Evolutionary conservation across 768 basidiomycete species (phyloP), one percentile per base, ranked within the genome.

Genomic region (Polyporus arcularius): DNA sequence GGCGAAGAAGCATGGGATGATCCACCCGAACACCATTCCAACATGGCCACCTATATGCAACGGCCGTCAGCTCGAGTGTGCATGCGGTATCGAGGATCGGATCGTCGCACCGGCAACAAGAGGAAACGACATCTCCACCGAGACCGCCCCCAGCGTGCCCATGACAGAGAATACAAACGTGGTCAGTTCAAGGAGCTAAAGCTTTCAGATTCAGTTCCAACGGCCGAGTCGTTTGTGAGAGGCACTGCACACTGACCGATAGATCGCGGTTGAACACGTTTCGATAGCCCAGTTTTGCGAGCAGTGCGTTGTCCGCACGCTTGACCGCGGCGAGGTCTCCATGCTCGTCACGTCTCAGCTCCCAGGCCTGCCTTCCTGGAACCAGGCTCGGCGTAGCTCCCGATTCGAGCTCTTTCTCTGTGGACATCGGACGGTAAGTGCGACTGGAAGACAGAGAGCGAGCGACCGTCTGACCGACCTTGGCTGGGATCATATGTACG

Each of bases 1-100:
- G 28, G 89, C 89, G 61, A 90, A 90, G 49, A 85, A 73, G 64
- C 79, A 80, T 6, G 88, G 89, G 64, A 89, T 87, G 30, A 89
- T 73, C 89, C 88, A 90, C 40, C 88, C 89, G 76, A 85, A 90
- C 16, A 89, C 82, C 80, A 90, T 84, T 14, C 89, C 89, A 26
- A 88, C 87, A 72, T 90, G 88, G 3, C 89, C 89, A 55, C 89
- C 89, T 85, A 52, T 12, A 6, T 0, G 18, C 43, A 35, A 35
- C 3, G 35, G 35, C 11, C 11, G 35, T 35, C 35, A 35, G 35
- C 35, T 35, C 35, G 32, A 35, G 5, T 10, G 11, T 35, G 35
- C 3, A 1, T 35, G 35, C 35, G 35, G 6, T 11, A 11, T 35
- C 11, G 35, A 3, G 35, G 7, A 1, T 35, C 7, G 35, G 39